These are phyloP conservation scores for Neurospora tetrasperma DNA, from an alignment of 495 filamentous ascomycete species.

Conservation along the genomic window DNA sequence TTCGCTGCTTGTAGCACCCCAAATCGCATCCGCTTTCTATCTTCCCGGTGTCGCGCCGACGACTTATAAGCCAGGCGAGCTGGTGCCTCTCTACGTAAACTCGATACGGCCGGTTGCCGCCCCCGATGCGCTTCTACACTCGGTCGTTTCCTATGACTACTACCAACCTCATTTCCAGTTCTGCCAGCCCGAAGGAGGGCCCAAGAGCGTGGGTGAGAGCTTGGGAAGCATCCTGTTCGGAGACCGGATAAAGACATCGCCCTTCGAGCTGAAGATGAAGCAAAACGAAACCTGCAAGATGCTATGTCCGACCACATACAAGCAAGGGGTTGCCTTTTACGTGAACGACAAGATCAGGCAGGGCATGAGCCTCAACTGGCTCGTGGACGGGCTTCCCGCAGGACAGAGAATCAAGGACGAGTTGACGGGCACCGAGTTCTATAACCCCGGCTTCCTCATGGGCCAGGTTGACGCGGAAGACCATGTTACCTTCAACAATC, in stretches of 20 bases:
- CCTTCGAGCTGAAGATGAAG: conserved; percentile 77
- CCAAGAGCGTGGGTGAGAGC: conserved; percentile 70
- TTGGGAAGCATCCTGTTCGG: conserved; percentile 94
- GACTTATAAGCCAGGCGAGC: conserved; percentile 64
- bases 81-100: conserved; percentile 88
- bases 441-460: conserved; percentile 79
- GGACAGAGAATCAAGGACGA: conserved; percentile 66
- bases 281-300: conserved; percentile 77
- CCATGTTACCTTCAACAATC: conserved; percentile 66
- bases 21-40: conserved; percentile 73
- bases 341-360: conserved; percentile 72
- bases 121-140: conserved; percentile 68
- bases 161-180: conserved; percentile 81
- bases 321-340: conserved; percentile 59
- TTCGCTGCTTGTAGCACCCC: conserved; percentile 35
- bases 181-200: conserved; percentile 66
- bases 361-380: conserved; percentile 86
- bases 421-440: conserved; percentile 64
- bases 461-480: conserved; percentile 49
- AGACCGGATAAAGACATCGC: conserved; percentile 86
- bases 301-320: conserved; percentile 60
- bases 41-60: conserved; percentile 94
- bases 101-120: conserved; percentile 77
- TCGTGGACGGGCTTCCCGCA: conserved; percentile 87
- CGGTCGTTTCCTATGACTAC: conserved; percentile 92